These are phyloP conservation scores for Fusarium illudens DNA, from an alignment of 2,329 filamentous ascomycete genomes.

Conservation along the genomic window DNA sequence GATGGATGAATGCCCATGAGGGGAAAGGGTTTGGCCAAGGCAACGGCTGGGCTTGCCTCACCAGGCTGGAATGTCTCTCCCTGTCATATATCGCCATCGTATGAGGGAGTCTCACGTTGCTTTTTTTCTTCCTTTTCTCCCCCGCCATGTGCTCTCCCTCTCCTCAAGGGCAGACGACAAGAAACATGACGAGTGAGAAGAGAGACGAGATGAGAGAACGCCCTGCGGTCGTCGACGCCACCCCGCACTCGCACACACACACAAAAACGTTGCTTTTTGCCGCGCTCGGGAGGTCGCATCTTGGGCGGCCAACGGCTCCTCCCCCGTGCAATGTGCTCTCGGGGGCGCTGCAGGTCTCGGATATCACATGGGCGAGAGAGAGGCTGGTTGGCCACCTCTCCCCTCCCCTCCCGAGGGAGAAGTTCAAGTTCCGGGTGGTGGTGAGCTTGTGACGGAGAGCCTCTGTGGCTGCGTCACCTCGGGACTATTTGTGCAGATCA, in stretches of 20 bases:
- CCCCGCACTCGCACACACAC: background rate
- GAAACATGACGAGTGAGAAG: conserved; percentile 1
- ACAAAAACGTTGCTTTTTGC: conserved; percentile 32
- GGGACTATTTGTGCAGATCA: conserved; percentile 31
- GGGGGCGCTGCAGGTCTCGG: conserved; percentile 37
- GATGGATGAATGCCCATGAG: background rate
- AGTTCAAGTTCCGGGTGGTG: background rate
- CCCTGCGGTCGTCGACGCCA: conserved; percentile 7
- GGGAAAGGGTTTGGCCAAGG: background rate
- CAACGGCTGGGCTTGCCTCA: background rate
- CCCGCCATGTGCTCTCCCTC: background rate
- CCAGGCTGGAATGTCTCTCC: conserved; percentile 13
- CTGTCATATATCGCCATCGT: conserved; percentile 22
- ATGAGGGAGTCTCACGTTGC: conserved; percentile 26
- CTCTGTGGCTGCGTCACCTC: conserved; percentile 22
- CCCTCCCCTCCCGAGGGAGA: conserved; percentile 8
- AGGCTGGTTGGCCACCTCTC: background rate
- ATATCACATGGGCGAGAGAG: conserved; percentile 38
- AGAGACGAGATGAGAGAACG: background rate
- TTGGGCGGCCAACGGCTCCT: conserved; percentile 3
- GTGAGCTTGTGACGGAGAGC: background rate
- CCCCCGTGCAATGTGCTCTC: conserved; percentile 7
- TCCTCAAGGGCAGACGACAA: conserved; percentile 1
- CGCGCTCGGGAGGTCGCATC: conserved; percentile 9
- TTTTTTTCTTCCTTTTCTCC: conserved; percentile 11